These are phyloP conservation scores for Omphalotus olearius DNA, from an alignment of 1,284 basidiomycete genomes.

Conservation along the genomic window DNA sequence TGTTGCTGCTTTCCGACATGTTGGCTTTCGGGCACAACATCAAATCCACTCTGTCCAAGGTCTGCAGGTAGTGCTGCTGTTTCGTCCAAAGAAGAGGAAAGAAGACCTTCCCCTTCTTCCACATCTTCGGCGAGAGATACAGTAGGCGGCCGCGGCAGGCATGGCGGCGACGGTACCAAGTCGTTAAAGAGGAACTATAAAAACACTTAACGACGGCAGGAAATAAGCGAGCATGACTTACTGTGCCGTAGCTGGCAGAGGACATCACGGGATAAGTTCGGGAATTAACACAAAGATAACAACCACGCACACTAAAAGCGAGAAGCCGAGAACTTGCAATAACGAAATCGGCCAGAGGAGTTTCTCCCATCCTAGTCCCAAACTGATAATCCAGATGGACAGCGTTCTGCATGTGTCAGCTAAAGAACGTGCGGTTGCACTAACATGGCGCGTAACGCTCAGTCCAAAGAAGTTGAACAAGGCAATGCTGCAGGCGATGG, in stretches of 20 bases:
- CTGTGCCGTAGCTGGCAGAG: conserved; percentile 52
- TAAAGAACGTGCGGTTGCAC: conserved; percentile 84
- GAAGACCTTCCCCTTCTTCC: conserved; percentile 50
- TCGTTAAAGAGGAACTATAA: conserved; percentile 76
- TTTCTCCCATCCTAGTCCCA: conserved; percentile 90
- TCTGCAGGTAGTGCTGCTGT: conserved; percentile 73
- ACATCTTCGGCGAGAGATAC: conserved; percentile 23
- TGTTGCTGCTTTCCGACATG: conserved; percentile 28
- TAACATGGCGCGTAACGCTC: conserved; percentile 87
- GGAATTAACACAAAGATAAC: conserved; percentile 5
- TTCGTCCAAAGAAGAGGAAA: conserved; percentile 56
- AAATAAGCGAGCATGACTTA: conserved; percentile 26
- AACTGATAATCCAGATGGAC: conserved; percentile 85
- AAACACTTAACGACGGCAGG: conserved; percentile 9
- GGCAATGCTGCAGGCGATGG: conserved; percentile 82
- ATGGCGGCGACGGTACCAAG: conserved; percentile 59
- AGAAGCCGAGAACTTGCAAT: conserved; percentile 88
- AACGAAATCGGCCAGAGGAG: conserved; percentile 81
- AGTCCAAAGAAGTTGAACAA: conserved; percentile 96
- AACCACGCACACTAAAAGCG: conserved; percentile 76
- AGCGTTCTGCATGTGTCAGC: conserved; percentile 97
- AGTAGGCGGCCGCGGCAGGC: conserved; percentile 42
- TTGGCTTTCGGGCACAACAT: conserved; percentile 57
- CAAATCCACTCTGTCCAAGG: conserved; percentile 65
- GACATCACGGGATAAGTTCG: conserved; percentile 1